Evolutionary conservation across 441 rosid genomes (phyloP), one percentile per base, ranked within the genome.

Genomic region (Pelargonium cotyledonis): DNA sequence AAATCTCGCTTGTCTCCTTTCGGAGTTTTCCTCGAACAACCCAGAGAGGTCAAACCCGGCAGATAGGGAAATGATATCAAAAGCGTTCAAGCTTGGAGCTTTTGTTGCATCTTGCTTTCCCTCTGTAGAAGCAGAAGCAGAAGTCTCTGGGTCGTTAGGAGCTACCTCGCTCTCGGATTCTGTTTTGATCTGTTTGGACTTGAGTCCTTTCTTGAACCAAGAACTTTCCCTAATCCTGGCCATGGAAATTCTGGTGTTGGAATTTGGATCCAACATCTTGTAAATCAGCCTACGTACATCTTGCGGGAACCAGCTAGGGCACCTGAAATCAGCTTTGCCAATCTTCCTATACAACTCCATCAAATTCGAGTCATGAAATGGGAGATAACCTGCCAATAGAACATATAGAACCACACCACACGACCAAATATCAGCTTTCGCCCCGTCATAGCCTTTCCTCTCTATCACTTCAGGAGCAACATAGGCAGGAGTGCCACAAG

Each of bases 401-500:
- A 85, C 96, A 58, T 82, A 89, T 31, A 89, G 73, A 64, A 91
- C 82, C 23, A 91, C 97, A 8, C 97, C 96, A 68, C 97, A 91
- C 0, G 97, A 91, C 97, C 97, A 91, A 0, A 85, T 82, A 79
- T 91, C 97, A 1, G 88, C 97, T 71, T 91, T 89, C 0, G 96
- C 94, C 0, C 94, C 94, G 9, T 88, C 92, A 12, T 89, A 91
- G 29, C 97, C 97, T 77, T 83, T 91, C 65, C 94, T 68, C 0
- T 83, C 83, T 64, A 91, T 74, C 70, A 91, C 94, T 77, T 91
- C 97, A 15, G 97, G 97, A 0, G 97, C 96, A 55, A 91, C 84
- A 72, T 91, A 91, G 0, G 97, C 96, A 0, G 97, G 97, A 8
- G 97, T 91, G 31, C 97, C 97, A 0, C 97, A 91, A 29, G 89